These are phyloP conservation scores for Elongisporangium prolatum DNA, from an alignment of 352 stramenopile species.

Conservation along the genomic window DNA sequence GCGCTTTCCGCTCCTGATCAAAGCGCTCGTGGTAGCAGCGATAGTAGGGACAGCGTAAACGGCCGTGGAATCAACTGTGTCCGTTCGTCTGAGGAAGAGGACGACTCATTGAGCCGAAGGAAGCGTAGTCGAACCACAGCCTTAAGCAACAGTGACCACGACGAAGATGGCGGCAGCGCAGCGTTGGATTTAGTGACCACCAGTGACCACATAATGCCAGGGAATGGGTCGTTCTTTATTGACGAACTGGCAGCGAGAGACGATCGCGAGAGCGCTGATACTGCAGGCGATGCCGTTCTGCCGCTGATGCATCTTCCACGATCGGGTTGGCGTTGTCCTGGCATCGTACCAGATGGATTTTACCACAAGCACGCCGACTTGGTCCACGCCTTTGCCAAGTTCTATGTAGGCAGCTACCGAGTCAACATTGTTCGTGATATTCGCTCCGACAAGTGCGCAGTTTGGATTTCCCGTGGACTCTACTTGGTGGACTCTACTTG, in stretches of 20 bases:
- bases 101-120: neutral
- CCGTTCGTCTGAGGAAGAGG: neutral
- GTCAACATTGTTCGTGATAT: constrained; percentile 63
- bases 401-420: constrained; percentile 54
- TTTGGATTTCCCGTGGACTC: constrained; percentile 3
- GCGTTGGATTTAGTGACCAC: constrained; percentile 8
- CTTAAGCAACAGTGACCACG: constrained; percentile 12
- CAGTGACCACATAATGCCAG: constrained; percentile 1
- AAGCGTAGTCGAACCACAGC: constrained; percentile 17
- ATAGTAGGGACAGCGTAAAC: neutral
- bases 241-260: constrained; percentile 10
- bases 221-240: constrained; percentile 18
- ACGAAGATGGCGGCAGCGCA: constrained; percentile 14
- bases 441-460: constrained; percentile 49
- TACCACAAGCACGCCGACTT: constrained; percentile 45
- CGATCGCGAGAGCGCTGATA: neutral
- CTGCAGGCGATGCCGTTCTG: neutral
- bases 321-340: constrained; percentile 54
- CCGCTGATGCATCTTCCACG: constrained; percentile 35
- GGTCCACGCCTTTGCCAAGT: constrained; percentile 63
- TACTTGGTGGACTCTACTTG: neutral
- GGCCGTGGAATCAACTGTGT: neutral
- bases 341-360: constrained; percentile 49
- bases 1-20: neutral
- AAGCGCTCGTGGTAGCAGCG: neutral